Evolutionary conservation across 805 yeast genomes (phyloP).

Genomic region (Lachancea kluyveri): DNA sequence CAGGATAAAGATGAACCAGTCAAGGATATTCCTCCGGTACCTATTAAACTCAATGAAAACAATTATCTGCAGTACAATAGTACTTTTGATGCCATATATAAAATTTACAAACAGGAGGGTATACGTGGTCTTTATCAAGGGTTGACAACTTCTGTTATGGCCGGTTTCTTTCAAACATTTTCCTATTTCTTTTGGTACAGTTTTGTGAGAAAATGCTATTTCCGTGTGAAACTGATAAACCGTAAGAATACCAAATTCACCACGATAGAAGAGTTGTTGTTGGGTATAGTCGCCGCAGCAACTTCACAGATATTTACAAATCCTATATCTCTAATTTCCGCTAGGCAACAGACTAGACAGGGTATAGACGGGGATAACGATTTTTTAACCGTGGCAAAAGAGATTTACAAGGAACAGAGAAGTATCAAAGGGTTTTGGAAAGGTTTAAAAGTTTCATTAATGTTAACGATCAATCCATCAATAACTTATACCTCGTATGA

Average conservation of each 20-base stretch:
- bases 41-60: not conserved
- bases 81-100: slow-evolving; percentile 54
- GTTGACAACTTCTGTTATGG: slow-evolving; percentile 55
- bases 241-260: slow-evolving; percentile 22
- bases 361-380: slow-evolving; percentile 24
- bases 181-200: slow-evolving; percentile 88
- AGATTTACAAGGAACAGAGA: slow-evolving; percentile 45
- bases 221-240: slow-evolving; percentile 33
- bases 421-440: slow-evolving; percentile 71
- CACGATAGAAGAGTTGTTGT: slow-evolving; percentile 60
- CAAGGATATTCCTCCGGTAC: slow-evolving; percentile 15
- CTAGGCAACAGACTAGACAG: slow-evolving; percentile 54
- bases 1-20: slow-evolving; percentile 2
- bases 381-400: slow-evolving; percentile 29
- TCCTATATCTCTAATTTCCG: slow-evolving; percentile 74
- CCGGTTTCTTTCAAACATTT: slow-evolving; percentile 72
- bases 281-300: slow-evolving; percentile 81
- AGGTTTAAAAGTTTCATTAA: slow-evolving; percentile 74
- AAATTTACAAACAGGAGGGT: slow-evolving; percentile 55
- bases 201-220: slow-evolving; percentile 52
- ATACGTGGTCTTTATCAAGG: slow-evolving; percentile 69
- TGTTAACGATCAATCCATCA: slow-evolving; percentile 76
- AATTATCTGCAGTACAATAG: slow-evolving; percentile 40
- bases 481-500: slow-evolving; percentile 81
- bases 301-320: slow-evolving; percentile 73